Evolutionary conservation across 345 rosid species (phyloP).

Genomic region (Theobroma cacao): DNA sequence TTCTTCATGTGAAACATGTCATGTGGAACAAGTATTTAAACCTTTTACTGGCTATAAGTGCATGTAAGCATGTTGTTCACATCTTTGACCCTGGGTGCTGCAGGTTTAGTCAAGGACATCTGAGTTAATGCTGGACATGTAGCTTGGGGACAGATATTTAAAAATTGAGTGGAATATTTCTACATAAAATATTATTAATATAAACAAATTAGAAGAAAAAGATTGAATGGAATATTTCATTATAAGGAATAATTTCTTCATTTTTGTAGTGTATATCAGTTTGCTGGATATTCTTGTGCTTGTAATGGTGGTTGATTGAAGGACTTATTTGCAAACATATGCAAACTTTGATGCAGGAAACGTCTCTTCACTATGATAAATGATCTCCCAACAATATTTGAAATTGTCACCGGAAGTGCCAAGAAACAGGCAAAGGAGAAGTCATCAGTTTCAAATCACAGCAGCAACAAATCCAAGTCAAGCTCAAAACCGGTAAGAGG

Average conservation of each 20-base stretch:
- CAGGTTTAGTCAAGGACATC: not conserved
- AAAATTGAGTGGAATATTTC: not conserved
- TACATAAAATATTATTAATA: not conserved
- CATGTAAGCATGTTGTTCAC: not conserved
- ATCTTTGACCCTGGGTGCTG: not conserved
- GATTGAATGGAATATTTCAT: not conserved
- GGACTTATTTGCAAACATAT: not conserved
- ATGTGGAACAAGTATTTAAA: not conserved
- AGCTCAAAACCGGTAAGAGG: conserved; percentile 49
- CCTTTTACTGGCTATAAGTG: not conserved
- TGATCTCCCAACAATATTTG: conserved; percentile 70
- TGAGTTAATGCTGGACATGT: not conserved
- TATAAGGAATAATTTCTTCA: not conserved
- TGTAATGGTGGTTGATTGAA: not conserved
- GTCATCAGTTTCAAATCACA: conserved; percentile 52
- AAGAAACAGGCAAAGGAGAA: conserved; percentile 61
- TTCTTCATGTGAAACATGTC: not conserved
- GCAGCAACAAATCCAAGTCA: conserved; percentile 57
- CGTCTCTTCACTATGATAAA: conserved; percentile 67
- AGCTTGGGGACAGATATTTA: not conserved
- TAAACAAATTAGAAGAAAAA: not conserved
- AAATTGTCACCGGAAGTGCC: conserved; percentile 57
- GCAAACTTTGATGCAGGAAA: conserved; percentile 46
- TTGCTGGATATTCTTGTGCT: not conserved
- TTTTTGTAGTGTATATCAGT: not conserved